These are phyloP conservation scores for Rhinocladiella mackenziei DNA, from an alignment of 2,329 filamentous ascomycete genomes.

Conservation along the genomic window DNA sequence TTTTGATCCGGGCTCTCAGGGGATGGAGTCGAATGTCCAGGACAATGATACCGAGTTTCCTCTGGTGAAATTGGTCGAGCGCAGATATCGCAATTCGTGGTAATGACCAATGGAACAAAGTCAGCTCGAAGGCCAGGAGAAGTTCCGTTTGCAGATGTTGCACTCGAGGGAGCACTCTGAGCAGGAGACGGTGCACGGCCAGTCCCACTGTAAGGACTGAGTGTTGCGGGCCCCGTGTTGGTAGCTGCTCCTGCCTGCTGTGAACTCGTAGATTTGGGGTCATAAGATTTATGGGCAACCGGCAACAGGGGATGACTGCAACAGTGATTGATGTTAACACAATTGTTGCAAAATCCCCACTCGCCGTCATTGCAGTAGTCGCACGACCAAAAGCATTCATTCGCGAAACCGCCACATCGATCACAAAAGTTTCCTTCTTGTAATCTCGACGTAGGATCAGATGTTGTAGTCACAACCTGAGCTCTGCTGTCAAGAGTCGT, in stretches of 20 bases:
- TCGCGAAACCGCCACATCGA: constrained; percentile 67
- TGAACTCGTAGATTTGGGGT: constrained; percentile 7
- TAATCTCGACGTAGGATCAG: constrained; percentile 61
- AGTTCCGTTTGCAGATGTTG: constrained; percentile 19
- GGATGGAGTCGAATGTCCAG: constrained; percentile 37
- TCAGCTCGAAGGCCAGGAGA: constrained; percentile 12
- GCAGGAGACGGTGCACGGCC: constrained; percentile 20
- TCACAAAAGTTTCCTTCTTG: constrained; percentile 83
- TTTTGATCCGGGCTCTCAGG: constrained; percentile 56
- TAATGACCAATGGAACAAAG: constrained; percentile 68
- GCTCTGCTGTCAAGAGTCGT: constrained; percentile 3
- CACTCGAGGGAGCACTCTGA: constrained; percentile 22
- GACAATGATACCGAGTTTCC: constrained; percentile 74
- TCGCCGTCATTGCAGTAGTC: constrained; percentile 82
- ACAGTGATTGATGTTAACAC: constrained; percentile 74
- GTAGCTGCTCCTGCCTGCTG: constrained; percentile 3
- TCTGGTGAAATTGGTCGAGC: constrained; percentile 65
- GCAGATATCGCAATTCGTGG: constrained; percentile 75
- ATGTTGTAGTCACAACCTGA: constrained; percentile 9
- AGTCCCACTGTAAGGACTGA: constrained; percentile 17
- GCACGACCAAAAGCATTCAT: constrained; percentile 88
- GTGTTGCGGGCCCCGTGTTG: constrained; percentile 5
- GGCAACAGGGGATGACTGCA: constrained; percentile 81
- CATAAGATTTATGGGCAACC: constrained; percentile 56
- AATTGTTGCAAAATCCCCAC: constrained; percentile 89